These are phyloP conservation scores for Aspergillus neoniger DNA, from an alignment of 2,329 filamentous ascomycete genomes.

Conservation along the genomic window DNA sequence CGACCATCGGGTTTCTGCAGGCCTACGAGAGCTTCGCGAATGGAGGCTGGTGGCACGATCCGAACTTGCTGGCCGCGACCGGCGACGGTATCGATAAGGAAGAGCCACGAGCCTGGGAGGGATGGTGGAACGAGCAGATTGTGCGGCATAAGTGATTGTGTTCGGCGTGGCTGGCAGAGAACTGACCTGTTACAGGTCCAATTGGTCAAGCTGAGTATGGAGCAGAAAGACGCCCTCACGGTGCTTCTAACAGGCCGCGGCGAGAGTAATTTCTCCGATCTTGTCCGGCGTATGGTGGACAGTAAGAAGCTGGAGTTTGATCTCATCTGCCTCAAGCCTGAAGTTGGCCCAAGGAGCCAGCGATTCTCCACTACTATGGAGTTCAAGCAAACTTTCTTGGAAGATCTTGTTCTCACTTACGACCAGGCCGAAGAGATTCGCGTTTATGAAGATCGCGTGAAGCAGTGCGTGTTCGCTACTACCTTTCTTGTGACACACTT, in stretches of 20 bases:
- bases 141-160: constrained; percentile 47
- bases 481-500: not conserved
- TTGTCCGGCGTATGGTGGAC: constrained; percentile 77
- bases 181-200: constrained; percentile 52
- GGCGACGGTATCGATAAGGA: constrained; percentile 81
- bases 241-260: constrained; percentile 85
- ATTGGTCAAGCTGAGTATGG: constrained; percentile 76
- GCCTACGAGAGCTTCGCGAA: constrained; percentile 74
- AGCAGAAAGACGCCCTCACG: constrained; percentile 80
- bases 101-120: constrained; percentile 80
- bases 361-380: constrained; percentile 79
- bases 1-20: constrained; percentile 75
- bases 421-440: constrained; percentile 76
- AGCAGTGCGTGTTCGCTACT: constrained; percentile 49
- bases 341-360: constrained; percentile 76
- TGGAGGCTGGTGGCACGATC: constrained; percentile 97
- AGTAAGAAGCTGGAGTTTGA: constrained; percentile 84
- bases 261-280: constrained; percentile 72
- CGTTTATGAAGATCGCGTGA: constrained; percentile 65
- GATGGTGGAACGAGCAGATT: constrained; percentile 96
- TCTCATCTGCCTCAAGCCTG: constrained; percentile 83
- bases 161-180: constrained; percentile 8
- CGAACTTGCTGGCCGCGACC: constrained; percentile 79
- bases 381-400: constrained; percentile 87
- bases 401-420: constrained; percentile 83